phyloP scores from a whole-genome alignment of 2,329 filamentous ascomycete genomes.

The Colletotrichum sidae region DNA sequence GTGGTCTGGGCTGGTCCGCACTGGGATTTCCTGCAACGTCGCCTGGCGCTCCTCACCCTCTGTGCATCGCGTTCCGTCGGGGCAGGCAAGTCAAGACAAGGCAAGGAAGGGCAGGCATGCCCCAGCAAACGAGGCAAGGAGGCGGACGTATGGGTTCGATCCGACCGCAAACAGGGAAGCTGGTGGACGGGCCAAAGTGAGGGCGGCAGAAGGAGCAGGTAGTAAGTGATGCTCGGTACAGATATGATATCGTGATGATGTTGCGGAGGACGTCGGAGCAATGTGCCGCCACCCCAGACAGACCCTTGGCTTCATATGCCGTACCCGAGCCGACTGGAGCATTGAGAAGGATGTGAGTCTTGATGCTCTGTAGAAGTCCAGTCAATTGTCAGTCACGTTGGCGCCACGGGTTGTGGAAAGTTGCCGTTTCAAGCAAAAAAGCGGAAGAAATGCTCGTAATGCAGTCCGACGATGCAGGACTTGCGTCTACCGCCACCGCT shows the following conservation, averaged over 20 bases:
- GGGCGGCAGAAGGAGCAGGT: background rate
- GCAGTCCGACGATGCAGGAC: no score
- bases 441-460: no score
- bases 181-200: background rate
- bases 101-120: background rate
- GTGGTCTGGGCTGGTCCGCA: slow-evolving; percentile 19
- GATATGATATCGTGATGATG: background rate
- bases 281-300: no score
- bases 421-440: no score
- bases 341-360: no score
- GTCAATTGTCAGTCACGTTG: no score
- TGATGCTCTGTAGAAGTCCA: no score
- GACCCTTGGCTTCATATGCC: no score
- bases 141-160: slow-evolving; percentile 6
- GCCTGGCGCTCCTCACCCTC: background rate
- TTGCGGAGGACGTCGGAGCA: background rate
- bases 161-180: slow-evolving; percentile 1
- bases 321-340: no score
- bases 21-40: slow-evolving; percentile 10
- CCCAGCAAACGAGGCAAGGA: background rate
- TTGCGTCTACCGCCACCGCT: no score
- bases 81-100: background rate
- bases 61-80: background rate
- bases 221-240: background rate
- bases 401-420: no score